Evolutionary conservation across 2,329 filamentous ascomycete genomes (phyloP).

Genomic region (Penicillium sp.): DNA sequence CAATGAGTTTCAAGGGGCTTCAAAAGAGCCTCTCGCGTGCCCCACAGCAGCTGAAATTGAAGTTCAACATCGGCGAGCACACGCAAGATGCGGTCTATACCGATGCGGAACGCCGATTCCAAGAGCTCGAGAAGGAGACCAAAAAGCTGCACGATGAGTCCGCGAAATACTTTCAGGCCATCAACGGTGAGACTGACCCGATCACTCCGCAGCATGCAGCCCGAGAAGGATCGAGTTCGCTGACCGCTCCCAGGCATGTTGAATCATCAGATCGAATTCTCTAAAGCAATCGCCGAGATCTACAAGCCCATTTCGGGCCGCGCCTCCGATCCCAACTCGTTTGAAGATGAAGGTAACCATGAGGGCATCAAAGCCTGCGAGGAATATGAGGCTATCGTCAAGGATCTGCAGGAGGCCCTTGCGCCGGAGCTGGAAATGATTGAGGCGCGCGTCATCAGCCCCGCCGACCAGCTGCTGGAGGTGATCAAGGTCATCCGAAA

Average conservation of each 20-base stretch:
- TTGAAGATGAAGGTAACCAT: constrained; percentile 78
- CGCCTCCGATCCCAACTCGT: constrained; percentile 85
- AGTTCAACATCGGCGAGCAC: constrained; percentile 92
- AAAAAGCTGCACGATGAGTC: constrained; percentile 97
- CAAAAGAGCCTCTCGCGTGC: constrained; percentile 85
- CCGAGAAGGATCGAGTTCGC: background rate
- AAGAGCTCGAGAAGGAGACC: constrained; percentile 91
- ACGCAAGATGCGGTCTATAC: constrained; percentile 94
- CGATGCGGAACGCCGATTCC: constrained; percentile 89
- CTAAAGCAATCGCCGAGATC: constrained; percentile 89
- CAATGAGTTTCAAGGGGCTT: constrained; percentile 97
- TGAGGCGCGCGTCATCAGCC: constrained; percentile 82
- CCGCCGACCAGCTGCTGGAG: constrained; percentile 87
- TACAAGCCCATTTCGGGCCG: constrained; percentile 98
- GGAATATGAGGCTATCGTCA: constrained; percentile 89
- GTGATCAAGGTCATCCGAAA: constrained; percentile 96
- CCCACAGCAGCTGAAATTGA: constrained; percentile 85
- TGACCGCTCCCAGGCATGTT: constrained; percentile 67
- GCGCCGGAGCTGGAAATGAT: constrained; percentile 97
- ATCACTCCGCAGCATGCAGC: background rate
- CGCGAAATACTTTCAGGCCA: constrained; percentile 94
- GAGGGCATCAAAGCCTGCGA: constrained; percentile 95
- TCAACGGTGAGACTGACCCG: constrained; percentile 63
- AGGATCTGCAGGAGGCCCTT: constrained; percentile 83
- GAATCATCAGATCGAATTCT: constrained; percentile 96